Evolutionary conservation across 2,329 filamentous ascomycete species (phyloP).

Genomic region (Fusarium protoensiforme): DNA sequence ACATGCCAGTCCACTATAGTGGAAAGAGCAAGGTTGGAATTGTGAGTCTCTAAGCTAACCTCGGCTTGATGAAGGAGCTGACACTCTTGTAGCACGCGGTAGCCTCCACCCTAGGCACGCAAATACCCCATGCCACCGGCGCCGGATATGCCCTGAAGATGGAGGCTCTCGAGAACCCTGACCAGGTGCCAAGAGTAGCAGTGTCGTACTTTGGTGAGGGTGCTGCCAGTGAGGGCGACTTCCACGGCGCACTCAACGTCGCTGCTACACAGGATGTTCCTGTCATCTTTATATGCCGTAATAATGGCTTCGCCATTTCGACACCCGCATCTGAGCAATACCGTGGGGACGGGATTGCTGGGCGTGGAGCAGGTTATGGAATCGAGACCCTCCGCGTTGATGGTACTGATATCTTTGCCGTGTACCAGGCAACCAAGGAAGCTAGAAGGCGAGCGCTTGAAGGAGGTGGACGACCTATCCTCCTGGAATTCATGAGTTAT

Average conservation of each 20-base stretch:
- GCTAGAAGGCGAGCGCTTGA: constrained; percentile 64
- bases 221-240: constrained; percentile 85
- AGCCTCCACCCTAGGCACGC: constrained; percentile 80
- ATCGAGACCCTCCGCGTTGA: constrained; percentile 88
- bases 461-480: constrained; percentile 6
- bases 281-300: constrained; percentile 84
- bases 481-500: constrained; percentile 26
- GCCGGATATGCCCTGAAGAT: constrained; percentile 85
- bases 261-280: constrained; percentile 83
- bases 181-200: constrained; percentile 70
- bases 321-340: constrained; percentile 88
- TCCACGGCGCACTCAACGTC: constrained; percentile 86
- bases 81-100: constrained; percentile 72
- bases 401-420: constrained; percentile 86
- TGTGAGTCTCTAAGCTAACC: constrained; percentile 56
- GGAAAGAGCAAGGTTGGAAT: constrained; percentile 83
- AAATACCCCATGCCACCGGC: constrained; percentile 83
- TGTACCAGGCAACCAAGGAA: constrained; percentile 76
- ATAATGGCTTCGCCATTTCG: constrained; percentile 87
- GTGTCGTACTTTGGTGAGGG: constrained; percentile 88
- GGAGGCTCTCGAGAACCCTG: constrained; percentile 74
- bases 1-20: constrained; percentile 91
- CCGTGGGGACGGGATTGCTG: constrained; percentile 84
- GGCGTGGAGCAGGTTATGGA: constrained; percentile 81
- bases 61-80: neutral